phyloP scores from a whole-genome alignment of 2,329 filamentous ascomycete genomes.

The Bretziella fagacearum region DNA sequence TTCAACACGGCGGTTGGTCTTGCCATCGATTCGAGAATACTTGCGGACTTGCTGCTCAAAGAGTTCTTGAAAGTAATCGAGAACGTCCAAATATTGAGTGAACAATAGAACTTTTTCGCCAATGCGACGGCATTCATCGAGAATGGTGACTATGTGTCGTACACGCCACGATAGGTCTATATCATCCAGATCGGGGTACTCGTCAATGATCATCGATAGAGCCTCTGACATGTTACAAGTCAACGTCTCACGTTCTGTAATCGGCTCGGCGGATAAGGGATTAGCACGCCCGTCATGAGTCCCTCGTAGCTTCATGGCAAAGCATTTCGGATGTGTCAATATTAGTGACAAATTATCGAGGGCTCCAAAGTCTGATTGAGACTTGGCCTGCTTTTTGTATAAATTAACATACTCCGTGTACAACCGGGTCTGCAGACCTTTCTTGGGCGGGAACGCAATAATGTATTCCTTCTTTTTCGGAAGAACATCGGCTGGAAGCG shows the following conservation, averaged over 20 bases:
- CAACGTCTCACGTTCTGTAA: slow-evolving; percentile 8
- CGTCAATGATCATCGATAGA: slow-evolving; percentile 6
- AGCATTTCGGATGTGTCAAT: slow-evolving; percentile 35
- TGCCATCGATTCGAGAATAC: slow-evolving; percentile 50
- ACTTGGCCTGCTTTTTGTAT: background rate
- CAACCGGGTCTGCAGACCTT: slow-evolving; percentile 41
- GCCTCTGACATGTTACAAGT: background rate
- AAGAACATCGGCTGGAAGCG: slow-evolving; percentile 43
- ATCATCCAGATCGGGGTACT: slow-evolving; percentile 10
- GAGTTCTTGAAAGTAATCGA: slow-evolving; percentile 50
- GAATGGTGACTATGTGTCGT: slow-evolving; percentile 34
- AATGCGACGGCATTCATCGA: slow-evolving; percentile 42
- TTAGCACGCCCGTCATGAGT: background rate
- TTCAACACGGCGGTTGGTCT: slow-evolving; percentile 40
- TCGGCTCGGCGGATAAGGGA: background rate
- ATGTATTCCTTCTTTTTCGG: slow-evolving; percentile 70
- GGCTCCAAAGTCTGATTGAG: slow-evolving; percentile 21
- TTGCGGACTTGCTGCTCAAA: slow-evolving; percentile 33
- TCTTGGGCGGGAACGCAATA: slow-evolving; percentile 50
- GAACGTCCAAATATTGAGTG: slow-evolving; percentile 50
- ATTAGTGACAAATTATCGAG: slow-evolving; percentile 29
- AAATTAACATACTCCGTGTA: slow-evolving; percentile 36
- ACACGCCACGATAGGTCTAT: slow-evolving; percentile 29
- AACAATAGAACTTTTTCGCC: slow-evolving; percentile 71
- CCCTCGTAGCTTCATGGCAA: slow-evolving; percentile 22